These are phyloP conservation scores for Oxytropis ochrocephala DNA, from an alignment of 306 rosid genomes.

Conservation along the genomic window DNA sequence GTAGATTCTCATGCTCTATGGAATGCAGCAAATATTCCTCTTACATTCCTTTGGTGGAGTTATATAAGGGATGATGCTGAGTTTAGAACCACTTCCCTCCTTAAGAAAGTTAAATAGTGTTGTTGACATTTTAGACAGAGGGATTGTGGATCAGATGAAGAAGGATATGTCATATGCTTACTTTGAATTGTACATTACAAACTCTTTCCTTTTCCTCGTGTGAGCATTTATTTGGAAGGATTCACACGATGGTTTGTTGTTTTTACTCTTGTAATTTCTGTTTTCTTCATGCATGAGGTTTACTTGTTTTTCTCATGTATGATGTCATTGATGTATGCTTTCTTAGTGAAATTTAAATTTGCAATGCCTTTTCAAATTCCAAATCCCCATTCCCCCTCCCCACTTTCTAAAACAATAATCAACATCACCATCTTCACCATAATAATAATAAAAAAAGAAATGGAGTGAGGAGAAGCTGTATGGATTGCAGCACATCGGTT, in stretches of 20 bases:
- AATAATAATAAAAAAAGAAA: no score
- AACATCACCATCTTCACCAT: no score
- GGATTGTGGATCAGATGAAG: constrained; percentile 30
- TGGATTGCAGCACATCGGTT: no score
- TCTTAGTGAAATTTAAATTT: constrained; percentile 30
- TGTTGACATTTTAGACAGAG: no score
- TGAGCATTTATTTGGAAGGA: constrained; percentile 42
- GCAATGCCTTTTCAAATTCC: not conserved
- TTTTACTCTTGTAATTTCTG: constrained; percentile 34
- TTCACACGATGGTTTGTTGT: constrained; percentile 42
- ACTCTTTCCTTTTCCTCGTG: constrained; percentile 39
- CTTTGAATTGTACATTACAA: constrained; percentile 39
- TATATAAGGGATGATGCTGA: constrained; percentile 88
- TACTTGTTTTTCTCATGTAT: not conserved
- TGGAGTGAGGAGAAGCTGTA: no score
- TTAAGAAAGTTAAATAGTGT: constrained; percentile 71
- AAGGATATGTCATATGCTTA: constrained; percentile 21
- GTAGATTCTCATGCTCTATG: constrained; percentile 79
- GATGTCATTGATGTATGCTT: no score
- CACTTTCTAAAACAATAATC: no score
- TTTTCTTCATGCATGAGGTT: constrained; percentile 36
- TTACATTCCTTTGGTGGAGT: constrained; percentile 89
- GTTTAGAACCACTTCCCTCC: constrained; percentile 49
- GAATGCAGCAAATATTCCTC: constrained; percentile 72
- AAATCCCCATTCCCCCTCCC: no score